phyloP scores from a whole-genome alignment of 768 basidiomycete genomes.

The Tylopilus subfusipes region DNA sequence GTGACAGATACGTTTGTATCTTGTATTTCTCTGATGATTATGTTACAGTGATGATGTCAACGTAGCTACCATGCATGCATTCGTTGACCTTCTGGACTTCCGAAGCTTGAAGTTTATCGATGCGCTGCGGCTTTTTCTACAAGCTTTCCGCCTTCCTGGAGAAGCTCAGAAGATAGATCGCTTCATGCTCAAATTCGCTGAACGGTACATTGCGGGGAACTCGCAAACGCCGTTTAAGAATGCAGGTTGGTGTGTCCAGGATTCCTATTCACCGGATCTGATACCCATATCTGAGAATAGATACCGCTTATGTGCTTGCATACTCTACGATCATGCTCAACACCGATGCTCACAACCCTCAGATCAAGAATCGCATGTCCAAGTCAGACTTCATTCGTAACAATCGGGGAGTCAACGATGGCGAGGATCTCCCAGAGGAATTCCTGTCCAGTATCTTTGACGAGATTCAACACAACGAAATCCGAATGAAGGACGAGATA shows the following conservation, averaged over 20 bases:
- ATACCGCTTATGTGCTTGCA: conserved; percentile 91
- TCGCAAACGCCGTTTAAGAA: conserved; percentile 84
- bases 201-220: conserved; percentile 91
- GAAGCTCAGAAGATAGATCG: conserved; percentile 99
- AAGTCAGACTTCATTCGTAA: conserved; percentile 90
- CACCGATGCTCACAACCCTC: conserved; percentile 95
- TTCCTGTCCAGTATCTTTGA: conserved; percentile 77
- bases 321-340: conserved; percentile 96
- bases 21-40: conserved; percentile 2
- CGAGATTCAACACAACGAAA: conserved; percentile 89
- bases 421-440: conserved; percentile 83
- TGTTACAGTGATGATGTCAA: conserved; percentile 75
- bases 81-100: conserved; percentile 91
- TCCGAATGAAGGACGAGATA: conserved; percentile 97
- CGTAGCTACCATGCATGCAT: conserved; percentile 94
- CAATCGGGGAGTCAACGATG: conserved; percentile 95
- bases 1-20: conserved; percentile 23
- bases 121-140: conserved; percentile 85
- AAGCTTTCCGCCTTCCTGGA: conserved; percentile 94
- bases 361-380: conserved; percentile 92
- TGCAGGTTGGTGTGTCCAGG: conserved; percentile 59
- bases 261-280: conserved; percentile 4
- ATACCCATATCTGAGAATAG: conserved; percentile 35
- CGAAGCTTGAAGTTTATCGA: conserved; percentile 78
- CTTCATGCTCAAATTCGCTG: conserved; percentile 98